A percentile compares a stretch with the other conserved stretches of the same genome.
Conservation (phyloP, 257 asterid species). For the Solanum dulcamara region DNA sequence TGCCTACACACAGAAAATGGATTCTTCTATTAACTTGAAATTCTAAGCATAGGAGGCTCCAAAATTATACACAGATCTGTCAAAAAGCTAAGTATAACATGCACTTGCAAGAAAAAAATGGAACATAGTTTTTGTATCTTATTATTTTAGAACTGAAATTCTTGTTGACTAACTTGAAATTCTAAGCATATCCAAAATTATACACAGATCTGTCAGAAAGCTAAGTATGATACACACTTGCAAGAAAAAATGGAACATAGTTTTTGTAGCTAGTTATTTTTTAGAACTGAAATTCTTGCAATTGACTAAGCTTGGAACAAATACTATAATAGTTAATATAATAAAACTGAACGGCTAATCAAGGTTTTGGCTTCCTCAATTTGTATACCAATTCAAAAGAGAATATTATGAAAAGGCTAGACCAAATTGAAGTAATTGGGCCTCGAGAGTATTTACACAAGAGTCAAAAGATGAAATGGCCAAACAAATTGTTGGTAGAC, state of each 20-base stretch:
- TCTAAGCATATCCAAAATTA: neutral
- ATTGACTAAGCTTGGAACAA: neutral
- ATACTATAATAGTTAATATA: neutral
- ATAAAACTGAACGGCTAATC: neutral
- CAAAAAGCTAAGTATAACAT: neutral
- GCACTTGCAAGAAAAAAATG: neutral
- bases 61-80: neutral
- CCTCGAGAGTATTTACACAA: neutral
- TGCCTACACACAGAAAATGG: slow-evolving; percentile 29
- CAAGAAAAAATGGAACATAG: neutral
- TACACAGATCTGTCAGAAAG: neutral
- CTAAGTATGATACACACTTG: neutral
- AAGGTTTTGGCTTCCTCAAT: neutral
- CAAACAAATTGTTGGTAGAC: neutral
- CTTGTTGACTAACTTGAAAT: neutral
- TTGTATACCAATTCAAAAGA: neutral
- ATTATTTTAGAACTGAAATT: no score
- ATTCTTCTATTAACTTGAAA: neutral
- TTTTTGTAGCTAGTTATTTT: neutral
- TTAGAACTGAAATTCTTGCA: neutral
- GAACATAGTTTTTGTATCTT: neutral
- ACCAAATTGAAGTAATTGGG: neutral
- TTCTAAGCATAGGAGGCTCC: neutral
- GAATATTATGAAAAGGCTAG: neutral
- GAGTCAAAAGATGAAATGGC: neutral